These are phyloP conservation scores for Atalantia buxifolia DNA, from an alignment of 345 rosid genomes.

Conservation along the genomic window DNA sequence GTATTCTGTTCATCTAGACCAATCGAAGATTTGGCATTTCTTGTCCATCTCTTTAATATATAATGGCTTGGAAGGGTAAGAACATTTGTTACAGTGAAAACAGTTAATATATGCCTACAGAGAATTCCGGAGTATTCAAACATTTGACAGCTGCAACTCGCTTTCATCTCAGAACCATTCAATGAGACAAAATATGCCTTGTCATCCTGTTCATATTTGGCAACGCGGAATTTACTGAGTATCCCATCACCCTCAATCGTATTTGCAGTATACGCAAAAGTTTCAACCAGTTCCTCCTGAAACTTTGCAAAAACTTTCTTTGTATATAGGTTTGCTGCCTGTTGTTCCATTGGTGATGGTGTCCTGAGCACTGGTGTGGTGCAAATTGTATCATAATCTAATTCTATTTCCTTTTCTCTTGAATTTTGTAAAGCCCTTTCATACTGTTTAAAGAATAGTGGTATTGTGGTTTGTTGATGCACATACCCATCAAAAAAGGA, in stretches of 20 bases:
- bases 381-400: constrained; percentile 58
- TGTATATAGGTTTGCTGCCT: constrained; percentile 59
- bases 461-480: constrained; percentile 57
- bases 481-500: constrained; percentile 64
- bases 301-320: constrained; percentile 58
- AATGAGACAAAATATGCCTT: constrained; percentile 49
- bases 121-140: constrained; percentile 65
- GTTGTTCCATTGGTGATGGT: constrained; percentile 74
- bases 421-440: constrained; percentile 60
- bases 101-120: constrained; percentile 63
- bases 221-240: constrained; percentile 47
- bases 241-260: constrained; percentile 51
- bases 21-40: constrained; percentile 50
- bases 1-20: constrained; percentile 37
- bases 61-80: constrained; percentile 59
- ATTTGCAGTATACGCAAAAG: constrained; percentile 63
- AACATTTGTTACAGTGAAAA: constrained; percentile 64
- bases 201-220: constrained; percentile 58
- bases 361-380: constrained; percentile 51
- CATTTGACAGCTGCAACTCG: constrained; percentile 68
- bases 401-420: constrained; percentile 58
- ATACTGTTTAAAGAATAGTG: constrained; percentile 54
- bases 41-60: constrained; percentile 59
- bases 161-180: constrained; percentile 43
- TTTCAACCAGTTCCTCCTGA: constrained; percentile 73